phyloP scores from a whole-genome alignment of 306 rosid genomes.

The Cyclanthera cordifolia region DNA sequence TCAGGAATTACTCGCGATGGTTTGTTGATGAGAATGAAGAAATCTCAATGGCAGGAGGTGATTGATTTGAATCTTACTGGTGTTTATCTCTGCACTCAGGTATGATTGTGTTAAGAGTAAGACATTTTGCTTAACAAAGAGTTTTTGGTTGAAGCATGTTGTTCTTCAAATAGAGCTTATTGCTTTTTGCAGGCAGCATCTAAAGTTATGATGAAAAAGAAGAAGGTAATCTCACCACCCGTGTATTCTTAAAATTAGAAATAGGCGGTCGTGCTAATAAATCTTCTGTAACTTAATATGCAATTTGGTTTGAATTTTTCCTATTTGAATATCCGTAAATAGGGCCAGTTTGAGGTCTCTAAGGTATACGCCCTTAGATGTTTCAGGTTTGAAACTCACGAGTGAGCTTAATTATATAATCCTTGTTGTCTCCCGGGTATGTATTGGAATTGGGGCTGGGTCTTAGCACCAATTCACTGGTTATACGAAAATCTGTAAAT shows the following conservation, averaged over 20 bases:
- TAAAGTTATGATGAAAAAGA: conserved; percentile 89
- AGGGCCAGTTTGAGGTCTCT: no score
- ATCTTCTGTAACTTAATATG: neutral
- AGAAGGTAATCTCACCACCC: conserved; percentile 40
- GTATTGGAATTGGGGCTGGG: no score
- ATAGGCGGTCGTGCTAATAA: neutral
- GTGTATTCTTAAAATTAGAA: neutral
- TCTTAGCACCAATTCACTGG: no score
- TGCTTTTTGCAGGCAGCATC: conserved; percentile 47
- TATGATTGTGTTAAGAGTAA: no score
- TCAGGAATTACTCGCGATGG: conserved; percentile 87
- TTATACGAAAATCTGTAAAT: neutral
- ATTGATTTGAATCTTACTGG: conserved; percentile 92
- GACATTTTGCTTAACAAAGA: no score
- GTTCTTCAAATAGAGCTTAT: no score
- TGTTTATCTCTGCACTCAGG: conserved; percentile 71
- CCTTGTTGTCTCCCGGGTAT: no score
- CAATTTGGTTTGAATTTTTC: neutral
- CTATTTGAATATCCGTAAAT: neutral
- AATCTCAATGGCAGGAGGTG: conserved; percentile 86
- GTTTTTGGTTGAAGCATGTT: no score
- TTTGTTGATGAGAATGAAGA: conserved; percentile 92
- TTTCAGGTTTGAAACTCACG: no score
- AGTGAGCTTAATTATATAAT: no score
- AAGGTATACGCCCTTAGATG: no score